phyloP scores from a whole-genome alignment of 2,329 filamentous ascomycete genomes.

The Fusarium zealandicum region DNA sequence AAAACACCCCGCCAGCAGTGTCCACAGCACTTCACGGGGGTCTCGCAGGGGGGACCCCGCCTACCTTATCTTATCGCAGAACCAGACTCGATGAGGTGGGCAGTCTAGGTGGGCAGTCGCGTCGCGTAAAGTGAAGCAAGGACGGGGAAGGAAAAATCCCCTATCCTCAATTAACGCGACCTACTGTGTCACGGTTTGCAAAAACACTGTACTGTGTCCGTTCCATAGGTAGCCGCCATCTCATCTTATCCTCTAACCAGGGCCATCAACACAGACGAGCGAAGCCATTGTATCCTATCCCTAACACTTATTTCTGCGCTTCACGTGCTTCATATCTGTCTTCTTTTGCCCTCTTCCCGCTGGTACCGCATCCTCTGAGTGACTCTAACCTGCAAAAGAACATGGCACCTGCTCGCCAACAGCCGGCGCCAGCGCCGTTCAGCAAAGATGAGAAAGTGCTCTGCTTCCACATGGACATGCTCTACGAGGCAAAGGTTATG shows the following conservation, averaged over 20 bases:
- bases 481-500: constrained; percentile 96
- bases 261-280: constrained; percentile 13
- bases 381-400: constrained; percentile 22
- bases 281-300: not conserved
- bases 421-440: constrained; percentile 57
- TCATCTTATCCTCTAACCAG: constrained; percentile 13
- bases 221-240: constrained; percentile 7
- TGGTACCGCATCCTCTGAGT: constrained; percentile 26
- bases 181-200: constrained; percentile 20
- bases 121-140: constrained; percentile 27
- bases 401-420: constrained; percentile 54
- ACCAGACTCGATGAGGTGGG: too few relatives aligned
- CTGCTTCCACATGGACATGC: constrained; percentile 95
- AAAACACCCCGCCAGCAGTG: not conserved
- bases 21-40: too few relatives aligned
- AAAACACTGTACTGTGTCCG: constrained; percentile 29
- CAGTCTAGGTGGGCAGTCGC: constrained; percentile 9
- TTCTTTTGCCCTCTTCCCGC: constrained; percentile 1
- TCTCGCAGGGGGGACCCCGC: constrained; percentile 6
- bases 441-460: constrained; percentile 90
- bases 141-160: constrained; percentile 5
- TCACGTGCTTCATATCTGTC: not conserved
- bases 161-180: constrained; percentile 20
- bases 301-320: constrained; percentile 1
- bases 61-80: constrained; percentile 29